Evolutionary conservation across 2,329 filamentous ascomycete species (phyloP).

Genomic region (Pseudocercospora crystallina): DNA sequence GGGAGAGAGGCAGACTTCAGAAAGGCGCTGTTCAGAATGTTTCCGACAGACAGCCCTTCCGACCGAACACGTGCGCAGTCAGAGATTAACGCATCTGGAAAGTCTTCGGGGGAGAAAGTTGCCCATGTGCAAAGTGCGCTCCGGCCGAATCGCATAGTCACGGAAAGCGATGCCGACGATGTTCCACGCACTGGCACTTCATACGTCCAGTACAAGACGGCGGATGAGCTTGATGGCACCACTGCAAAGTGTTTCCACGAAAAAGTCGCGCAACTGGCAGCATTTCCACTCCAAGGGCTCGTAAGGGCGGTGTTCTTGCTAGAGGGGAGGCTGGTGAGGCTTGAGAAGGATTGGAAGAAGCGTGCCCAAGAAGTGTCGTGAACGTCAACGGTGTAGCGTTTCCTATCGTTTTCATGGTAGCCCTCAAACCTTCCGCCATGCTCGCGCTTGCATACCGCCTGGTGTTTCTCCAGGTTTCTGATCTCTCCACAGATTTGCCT

Average conservation of each 20-base stretch:
- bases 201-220: slow-evolving; percentile 52
- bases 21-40: slow-evolving; percentile 42
- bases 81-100: slow-evolving; percentile 17
- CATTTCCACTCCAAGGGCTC: slow-evolving; percentile 51
- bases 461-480: slow-evolving; percentile 22
- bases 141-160: slow-evolving; percentile 39
- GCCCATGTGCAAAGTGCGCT: slow-evolving; percentile 45
- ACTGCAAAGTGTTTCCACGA: slow-evolving; percentile 50
- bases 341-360: slow-evolving; percentile 32
- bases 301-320: slow-evolving; percentile 51
- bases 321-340: slow-evolving; percentile 47
- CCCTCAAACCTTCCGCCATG: slow-evolving; percentile 5
- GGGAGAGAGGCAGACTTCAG: slow-evolving; percentile 41
- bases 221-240: slow-evolving; percentile 46
- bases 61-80: slow-evolving; percentile 8
- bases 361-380: slow-evolving; percentile 8
- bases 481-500: slow-evolving; percentile 13
- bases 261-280: slow-evolving; percentile 51
- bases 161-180: slow-evolving; percentile 32
- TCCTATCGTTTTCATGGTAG: neutral
- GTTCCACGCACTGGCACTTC: slow-evolving; percentile 49
- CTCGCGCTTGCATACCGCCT: slow-evolving; percentile 6
- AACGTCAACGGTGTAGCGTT: slow-evolving; percentile 10
- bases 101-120: slow-evolving; percentile 36
- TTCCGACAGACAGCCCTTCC: slow-evolving; percentile 32